Conservation (phyloP, 2,329 filamentous ascomycete genomes). For the Blumeriella jaapii region DNA sequence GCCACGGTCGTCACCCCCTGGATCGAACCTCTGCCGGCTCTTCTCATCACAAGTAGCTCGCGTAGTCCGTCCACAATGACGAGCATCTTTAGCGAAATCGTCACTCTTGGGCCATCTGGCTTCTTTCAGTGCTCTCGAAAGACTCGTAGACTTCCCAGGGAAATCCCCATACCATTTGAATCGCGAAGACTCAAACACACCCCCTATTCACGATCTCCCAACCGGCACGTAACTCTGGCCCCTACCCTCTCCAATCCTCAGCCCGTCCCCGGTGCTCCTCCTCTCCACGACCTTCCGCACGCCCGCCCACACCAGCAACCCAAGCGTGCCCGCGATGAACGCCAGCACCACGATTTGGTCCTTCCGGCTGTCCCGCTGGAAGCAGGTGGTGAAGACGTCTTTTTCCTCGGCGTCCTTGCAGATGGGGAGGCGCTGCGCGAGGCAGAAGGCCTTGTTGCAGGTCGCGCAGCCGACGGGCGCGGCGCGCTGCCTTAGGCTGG, state of each 20-base stretch:
- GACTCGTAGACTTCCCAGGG: too few relatives aligned
- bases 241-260: slow-evolving; percentile 15
- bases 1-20: too few relatives aligned
- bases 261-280: slow-evolving; percentile 25
- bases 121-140: too few relatives aligned
- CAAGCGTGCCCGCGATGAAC: slow-evolving; percentile 47
- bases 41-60: too few relatives aligned
- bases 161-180: too few relatives aligned
- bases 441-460: slow-evolving; percentile 55
- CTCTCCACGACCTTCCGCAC: slow-evolving; percentile 37
- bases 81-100: too few relatives aligned
- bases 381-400: slow-evolving; percentile 51
- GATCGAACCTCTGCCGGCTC: too few relatives aligned
- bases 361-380: slow-evolving; percentile 56
- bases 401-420: slow-evolving; percentile 50
- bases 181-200: too few relatives aligned
- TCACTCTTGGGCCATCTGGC: too few relatives aligned
- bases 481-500: slow-evolving; percentile 23
- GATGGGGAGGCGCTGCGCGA: slow-evolving; percentile 46
- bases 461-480: slow-evolving; percentile 41
- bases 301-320: slow-evolving; percentile 48
- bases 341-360: slow-evolving; percentile 55
- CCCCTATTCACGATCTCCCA: background rate
- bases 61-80: too few relatives aligned
- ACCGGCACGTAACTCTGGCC: slow-evolving; percentile 19